Conservation (phyloP, 192 early-diverging fungal genomes). For the Umbelopsis isabellina region DNA sequence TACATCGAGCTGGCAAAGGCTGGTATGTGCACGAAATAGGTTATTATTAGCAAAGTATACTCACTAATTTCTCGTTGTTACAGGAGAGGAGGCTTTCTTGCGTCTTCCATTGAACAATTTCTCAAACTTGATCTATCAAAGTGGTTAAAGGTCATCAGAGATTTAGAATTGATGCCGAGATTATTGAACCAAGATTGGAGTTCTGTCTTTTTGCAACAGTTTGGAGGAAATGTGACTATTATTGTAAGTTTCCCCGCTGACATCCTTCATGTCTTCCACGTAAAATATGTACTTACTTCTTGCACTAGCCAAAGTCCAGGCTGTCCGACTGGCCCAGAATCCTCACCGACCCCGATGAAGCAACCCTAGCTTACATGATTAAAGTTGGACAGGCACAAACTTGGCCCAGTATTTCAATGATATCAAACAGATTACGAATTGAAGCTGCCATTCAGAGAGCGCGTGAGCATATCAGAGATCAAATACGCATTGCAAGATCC, state of each 20-base stretch:
- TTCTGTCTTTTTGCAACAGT: constrained; percentile 85
- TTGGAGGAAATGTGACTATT: constrained; percentile 90
- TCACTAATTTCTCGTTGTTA: background rate
- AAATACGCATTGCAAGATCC: background rate
- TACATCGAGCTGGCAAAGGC: constrained; percentile 70
- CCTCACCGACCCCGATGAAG: constrained; percentile 64
- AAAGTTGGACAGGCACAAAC: constrained; percentile 61
- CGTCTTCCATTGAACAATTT: constrained; percentile 75
- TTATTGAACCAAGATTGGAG: constrained; percentile 81
- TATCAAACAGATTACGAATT: constrained; percentile 72
- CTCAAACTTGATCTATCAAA: constrained; percentile 87
- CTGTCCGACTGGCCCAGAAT: constrained; percentile 67
- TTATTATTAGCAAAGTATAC: background rate
- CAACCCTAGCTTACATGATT: constrained; percentile 61
- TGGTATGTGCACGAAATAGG: constrained; percentile 43
- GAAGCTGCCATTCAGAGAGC: constrained; percentile 67
- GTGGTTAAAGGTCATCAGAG: constrained; percentile 80
- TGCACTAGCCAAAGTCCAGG: constrained; percentile 55
- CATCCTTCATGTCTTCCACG: background rate
- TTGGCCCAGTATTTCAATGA: constrained; percentile 81
- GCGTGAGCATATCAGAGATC: constrained; percentile 26
- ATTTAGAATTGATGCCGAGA: constrained; percentile 78
- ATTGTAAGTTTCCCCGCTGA: constrained; percentile 44
- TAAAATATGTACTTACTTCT: background rate
- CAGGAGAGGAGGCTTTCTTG: constrained; percentile 86